These are phyloP conservation scores for Apiospora aurea DNA, from an alignment of 2,329 filamentous ascomycete genomes.

Conservation along the genomic window DNA sequence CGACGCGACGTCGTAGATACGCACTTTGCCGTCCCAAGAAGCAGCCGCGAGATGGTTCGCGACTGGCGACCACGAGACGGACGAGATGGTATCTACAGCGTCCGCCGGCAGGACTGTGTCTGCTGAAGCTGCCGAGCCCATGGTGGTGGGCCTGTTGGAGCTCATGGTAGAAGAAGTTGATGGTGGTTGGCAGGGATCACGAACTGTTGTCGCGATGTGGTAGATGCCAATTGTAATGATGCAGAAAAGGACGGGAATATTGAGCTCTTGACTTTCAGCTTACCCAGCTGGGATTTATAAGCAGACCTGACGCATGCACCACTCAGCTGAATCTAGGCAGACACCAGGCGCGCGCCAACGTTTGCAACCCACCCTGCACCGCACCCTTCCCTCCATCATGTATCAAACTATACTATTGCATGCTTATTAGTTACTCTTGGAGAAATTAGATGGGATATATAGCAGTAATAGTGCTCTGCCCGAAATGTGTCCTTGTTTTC, in stretches of 20 bases:
- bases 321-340: background rate
- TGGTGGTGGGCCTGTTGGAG: background rate
- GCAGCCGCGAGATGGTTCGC: conserved; percentile 43
- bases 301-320: background rate
- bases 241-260: background rate
- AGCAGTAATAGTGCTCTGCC: too few relatives aligned
- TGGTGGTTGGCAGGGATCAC: background rate
- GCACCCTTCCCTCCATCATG: too few relatives aligned
- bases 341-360: background rate
- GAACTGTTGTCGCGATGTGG: background rate
- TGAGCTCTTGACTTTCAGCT: background rate
- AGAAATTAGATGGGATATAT: too few relatives aligned
- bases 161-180: background rate
- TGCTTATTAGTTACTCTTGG: too few relatives aligned
- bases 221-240: background rate
- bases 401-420: too few relatives aligned
- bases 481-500: too few relatives aligned
- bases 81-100: conserved; percentile 44
- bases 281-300: background rate
- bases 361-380: background rate
- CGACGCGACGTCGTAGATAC: conserved; percentile 43
- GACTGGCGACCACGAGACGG: conserved; percentile 45
- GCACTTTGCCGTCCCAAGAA: conserved; percentile 46
- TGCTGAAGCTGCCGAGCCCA: conserved; percentile 1
- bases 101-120: conserved; percentile 35